Percentiles rank a stretch among this genome's conserved stretches.
phyloP scores from a whole-genome alignment of 2,329 filamentous ascomycete genomes.

The Sarocladium oryzae region DNA sequence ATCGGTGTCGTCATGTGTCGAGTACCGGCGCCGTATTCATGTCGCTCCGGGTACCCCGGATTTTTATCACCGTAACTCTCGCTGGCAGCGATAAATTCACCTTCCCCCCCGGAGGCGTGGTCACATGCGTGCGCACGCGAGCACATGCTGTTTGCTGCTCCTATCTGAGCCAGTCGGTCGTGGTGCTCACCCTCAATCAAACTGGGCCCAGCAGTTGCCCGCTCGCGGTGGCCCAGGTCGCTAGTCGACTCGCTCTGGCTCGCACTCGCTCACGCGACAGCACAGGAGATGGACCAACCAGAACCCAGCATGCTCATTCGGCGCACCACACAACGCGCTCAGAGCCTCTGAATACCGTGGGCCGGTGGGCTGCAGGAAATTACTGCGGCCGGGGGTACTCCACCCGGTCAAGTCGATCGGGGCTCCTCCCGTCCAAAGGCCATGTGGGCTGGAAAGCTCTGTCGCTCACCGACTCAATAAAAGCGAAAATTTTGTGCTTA shows the following conservation, averaged over 20 bases:
- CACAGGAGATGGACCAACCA: neutral
- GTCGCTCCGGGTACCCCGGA: neutral
- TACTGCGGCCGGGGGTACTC: neutral
- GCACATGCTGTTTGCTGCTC: neutral
- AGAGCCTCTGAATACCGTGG: neutral
- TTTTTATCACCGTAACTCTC: no score
- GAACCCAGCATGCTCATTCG: neutral
- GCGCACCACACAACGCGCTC: slow-evolving; percentile 1
- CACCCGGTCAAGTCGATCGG: no score
- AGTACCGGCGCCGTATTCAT: neutral
- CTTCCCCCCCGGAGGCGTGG: no score
- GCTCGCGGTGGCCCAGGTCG: neutral
- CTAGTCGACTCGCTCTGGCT: neutral
- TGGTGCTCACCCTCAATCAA: no score
- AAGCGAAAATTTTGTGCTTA: neutral
- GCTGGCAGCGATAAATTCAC: no score
- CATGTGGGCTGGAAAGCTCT: neutral
- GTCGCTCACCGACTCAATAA: slow-evolving; percentile 3
- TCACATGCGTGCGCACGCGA: slow-evolving; percentile 3
- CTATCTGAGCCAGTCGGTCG: neutral
- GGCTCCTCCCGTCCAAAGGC: no score
- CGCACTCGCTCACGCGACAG: neutral
- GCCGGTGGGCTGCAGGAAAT: slow-evolving; percentile 5
- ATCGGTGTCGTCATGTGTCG: neutral
- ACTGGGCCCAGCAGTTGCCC: neutral